Evolutionary conservation across 768 basidiomycete species (phyloP), one percentile per base, ranked within the genome.

Genomic region (Termitomyces sp.): DNA sequence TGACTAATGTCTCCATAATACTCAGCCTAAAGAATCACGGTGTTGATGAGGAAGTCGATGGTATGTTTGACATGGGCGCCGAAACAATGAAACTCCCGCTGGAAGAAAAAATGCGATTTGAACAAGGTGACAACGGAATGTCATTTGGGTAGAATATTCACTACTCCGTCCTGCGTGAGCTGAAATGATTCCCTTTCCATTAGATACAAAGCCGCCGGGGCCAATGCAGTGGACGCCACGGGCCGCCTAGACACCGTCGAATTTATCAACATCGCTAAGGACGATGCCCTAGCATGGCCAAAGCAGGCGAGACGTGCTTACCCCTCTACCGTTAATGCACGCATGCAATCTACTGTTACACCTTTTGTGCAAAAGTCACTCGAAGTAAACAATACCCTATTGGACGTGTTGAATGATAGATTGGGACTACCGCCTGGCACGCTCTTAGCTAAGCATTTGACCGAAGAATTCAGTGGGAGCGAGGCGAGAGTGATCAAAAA

Each of bases 401-500:
- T 89, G 26, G 71, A 72, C 7, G 70, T 85, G n/a, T 82, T 88
- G 68, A 85, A 41, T 59, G 76, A 78, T 5, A 78, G 67, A 46
- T 74, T 88, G 1, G 80, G 77, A 1, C 70, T 90, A 3, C 81
- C 83, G 0, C 54, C 67, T 2, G 84, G 83, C 3, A 70, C 75
- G 0, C 68, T 89, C 3, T 62, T 69, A 7, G 65, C 63, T 1
- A 67, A 74, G 20, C 86, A 89, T 64, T 56, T 66, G 3, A 43
- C 68, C 6, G 73, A 75, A 3, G 80, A 83, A 46, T 68, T 67
- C 33, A 86, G 82, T 51, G 82, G 81, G 6, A 81, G 83, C 58
- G 86, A 89, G 62, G 71, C 81, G 0, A 73, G 87, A 13, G 65
- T 81, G 11, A 83, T 82, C 60, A 81, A 70, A 63, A 80, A 74